Evolutionary conservation across 163 green algal species (phyloP), one percentile per base, ranked within the genome.

Genomic region (Smithsoniella earleae): DNA sequence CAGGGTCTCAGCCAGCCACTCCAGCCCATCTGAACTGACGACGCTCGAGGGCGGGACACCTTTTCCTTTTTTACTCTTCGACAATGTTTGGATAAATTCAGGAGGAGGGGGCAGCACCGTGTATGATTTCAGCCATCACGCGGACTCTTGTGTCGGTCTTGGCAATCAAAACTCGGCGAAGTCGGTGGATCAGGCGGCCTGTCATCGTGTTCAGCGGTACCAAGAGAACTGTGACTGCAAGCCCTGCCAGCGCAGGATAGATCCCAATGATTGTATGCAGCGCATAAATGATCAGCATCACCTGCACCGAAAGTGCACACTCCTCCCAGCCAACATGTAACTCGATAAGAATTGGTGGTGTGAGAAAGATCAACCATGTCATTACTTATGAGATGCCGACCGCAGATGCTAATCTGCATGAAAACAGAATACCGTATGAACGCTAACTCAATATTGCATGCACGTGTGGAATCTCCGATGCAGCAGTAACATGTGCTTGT

Each of bases 61-160:
- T 22, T 13, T 10, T 49, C 40, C 10, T 13, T 49, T 13, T 49
- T 49, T 49, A 10, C 13, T 49, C 40, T 10, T 13, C 40, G 13
- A 22, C 10, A 10, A 49, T 49, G 40, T 13, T 22, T 49, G 40
- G 40, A 13, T 13, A 49, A 49, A 10, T 49, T 22, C 40, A 49
- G 40, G 40, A 13, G 0, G 58, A 31, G 4, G 18, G 58, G 58
- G 18, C 8, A 5, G 6, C 55, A 81, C 81, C 82, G 20, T 84
- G 91, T 54, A 96, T 87, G 63, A 96, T 81, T 77, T 98, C 92
- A 1, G 85, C 88, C 25, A 82, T 78, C n/a, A 95, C 77, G 80
- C 94, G 94, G 10, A 98, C 91, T 5, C 92, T 79, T 2, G 78
- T 74, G 72, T 98, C 92, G 3, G 93, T 96, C 44, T 84, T 81